phyloP scores from a whole-genome alignment of 2,329 filamentous ascomycete species.

The Calonectria hawksworthii region DNA sequence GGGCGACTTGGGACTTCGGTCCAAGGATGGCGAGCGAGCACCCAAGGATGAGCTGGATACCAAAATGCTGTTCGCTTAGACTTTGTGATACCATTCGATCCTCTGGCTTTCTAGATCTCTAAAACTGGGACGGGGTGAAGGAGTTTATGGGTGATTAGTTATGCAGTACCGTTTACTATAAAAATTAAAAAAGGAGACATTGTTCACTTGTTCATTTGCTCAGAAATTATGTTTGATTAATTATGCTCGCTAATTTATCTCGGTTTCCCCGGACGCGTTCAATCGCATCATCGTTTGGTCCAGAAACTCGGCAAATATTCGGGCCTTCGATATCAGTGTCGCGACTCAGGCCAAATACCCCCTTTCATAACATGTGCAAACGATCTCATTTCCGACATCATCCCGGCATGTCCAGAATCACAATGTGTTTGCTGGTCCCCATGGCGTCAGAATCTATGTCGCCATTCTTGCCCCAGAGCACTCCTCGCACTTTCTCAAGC shows the following conservation, averaged over 20 bases:
- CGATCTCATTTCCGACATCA: constrained; percentile 32
- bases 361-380: constrained; percentile 31
- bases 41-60: constrained; percentile 82
- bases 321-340: constrained; percentile 37
- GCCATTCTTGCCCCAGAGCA: constrained; percentile 38
- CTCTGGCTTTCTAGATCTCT: constrained; percentile 45
- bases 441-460: constrained; percentile 36
- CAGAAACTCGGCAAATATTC: constrained; percentile 40
- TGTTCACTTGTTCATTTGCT: constrained; percentile 26
- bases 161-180: constrained; percentile 41
- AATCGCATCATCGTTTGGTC: constrained; percentile 43
- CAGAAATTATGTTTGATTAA: constrained; percentile 15
- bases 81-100: constrained; percentile 43
- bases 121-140: constrained; percentile 41
- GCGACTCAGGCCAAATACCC: constrained; percentile 30
- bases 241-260: constrained; percentile 6
- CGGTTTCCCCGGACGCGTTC: background rate
- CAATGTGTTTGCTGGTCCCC: constrained; percentile 33
- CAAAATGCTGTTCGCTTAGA: constrained; percentile 79
- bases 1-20: constrained; percentile 81
- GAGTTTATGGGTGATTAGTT: constrained; percentile 44
- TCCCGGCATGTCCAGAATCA: constrained; percentile 38
- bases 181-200: too few species aligned
- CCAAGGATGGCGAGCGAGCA: constrained; percentile 72
- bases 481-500: constrained; percentile 54